Conservation (phyloP, 306 rosid genomes). For the Sechiopsis laciniata region DNA sequence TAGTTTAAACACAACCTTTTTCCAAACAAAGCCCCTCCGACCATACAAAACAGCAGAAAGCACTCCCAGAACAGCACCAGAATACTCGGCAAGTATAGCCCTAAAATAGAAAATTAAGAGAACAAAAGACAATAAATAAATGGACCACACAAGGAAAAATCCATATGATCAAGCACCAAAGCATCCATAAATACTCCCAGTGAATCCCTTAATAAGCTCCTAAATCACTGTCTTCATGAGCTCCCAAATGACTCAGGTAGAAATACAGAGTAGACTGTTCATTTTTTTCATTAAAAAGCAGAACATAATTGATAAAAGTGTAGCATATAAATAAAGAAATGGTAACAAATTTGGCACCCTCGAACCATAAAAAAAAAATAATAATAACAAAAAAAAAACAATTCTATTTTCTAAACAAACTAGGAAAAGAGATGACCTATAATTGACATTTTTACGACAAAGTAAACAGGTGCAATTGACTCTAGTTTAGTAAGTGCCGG, state of each 20-base stretch:
- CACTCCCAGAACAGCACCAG: conserved; percentile 97
- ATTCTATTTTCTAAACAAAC: background rate
- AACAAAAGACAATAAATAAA: background rate
- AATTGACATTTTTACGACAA: background rate
- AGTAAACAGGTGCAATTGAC: background rate
- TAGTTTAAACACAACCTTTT: conserved; percentile 51
- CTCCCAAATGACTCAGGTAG: background rate
- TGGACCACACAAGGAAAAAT: background rate
- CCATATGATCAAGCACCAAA: conserved; percentile 6
- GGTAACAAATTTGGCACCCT: background rate
- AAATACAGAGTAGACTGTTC: conserved; percentile 4
- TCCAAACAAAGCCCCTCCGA: conserved; percentile 69
- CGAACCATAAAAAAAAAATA: background rate
- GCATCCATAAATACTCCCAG: conserved; percentile 10
- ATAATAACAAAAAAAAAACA: background rate
- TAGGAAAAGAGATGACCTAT: background rate
- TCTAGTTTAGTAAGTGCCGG: background rate
- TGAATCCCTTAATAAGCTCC: background rate
- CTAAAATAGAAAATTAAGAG: conserved; percentile 34
- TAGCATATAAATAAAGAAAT: background rate
- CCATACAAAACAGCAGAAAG: conserved; percentile 86
- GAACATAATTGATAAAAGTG: background rate
- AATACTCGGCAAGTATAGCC: conserved; percentile 92
- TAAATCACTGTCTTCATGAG: conserved; percentile 5
- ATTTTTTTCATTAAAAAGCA: background rate